Percentiles rank a stretch among this genome's conserved stretches.
Evolutionary conservation across 2,329 filamentous ascomycete genomes (phyloP).

Genomic region (Penicillium sp.): DNA sequence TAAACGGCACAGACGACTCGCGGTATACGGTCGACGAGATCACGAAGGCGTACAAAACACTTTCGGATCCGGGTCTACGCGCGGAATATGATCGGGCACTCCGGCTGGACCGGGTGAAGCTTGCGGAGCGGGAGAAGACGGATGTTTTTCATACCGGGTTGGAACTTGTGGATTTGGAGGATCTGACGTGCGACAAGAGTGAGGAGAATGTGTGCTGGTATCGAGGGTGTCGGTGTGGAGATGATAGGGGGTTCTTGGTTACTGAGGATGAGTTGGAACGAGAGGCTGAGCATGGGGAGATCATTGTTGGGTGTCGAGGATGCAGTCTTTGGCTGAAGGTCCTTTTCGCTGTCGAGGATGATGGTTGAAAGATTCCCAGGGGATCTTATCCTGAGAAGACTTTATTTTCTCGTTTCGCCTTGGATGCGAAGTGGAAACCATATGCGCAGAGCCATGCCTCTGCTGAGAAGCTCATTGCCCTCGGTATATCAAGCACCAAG

Average conservation of each 20-base stretch:
- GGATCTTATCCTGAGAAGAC: not conserved
- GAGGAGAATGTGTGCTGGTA: conserved; percentile 49
- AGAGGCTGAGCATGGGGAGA: conserved; percentile 50
- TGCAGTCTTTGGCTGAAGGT: conserved; percentile 61
- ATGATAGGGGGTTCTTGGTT: conserved; percentile 51
- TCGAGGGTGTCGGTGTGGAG: conserved; percentile 55
- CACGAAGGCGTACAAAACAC: conserved; percentile 52
- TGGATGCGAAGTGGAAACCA: too few species aligned
- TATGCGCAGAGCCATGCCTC: not conserved
- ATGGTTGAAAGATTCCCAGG: conserved; percentile 11
- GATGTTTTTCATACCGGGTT: conserved; percentile 48
- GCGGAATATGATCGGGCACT: conserved; percentile 48
- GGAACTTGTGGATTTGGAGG: conserved; percentile 55
- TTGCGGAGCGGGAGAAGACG: conserved; percentile 25
- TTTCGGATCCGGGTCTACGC: conserved; percentile 43
- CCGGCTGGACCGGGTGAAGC: conserved; percentile 31
- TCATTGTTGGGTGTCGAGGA: conserved; percentile 56
- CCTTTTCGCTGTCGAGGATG: conserved; percentile 48
- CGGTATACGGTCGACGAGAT: conserved; percentile 53
- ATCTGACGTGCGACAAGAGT: conserved; percentile 43
- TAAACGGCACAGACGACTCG: not conserved
- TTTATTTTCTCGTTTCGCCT: not conserved
- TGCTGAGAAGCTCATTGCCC: not conserved
- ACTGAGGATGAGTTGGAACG: conserved; percentile 50
- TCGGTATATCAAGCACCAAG: conserved; percentile 9